Base-by-base conservation (phyloP, 495 filamentous ascomycete genomes). In the Penicillium parvum region DNA sequence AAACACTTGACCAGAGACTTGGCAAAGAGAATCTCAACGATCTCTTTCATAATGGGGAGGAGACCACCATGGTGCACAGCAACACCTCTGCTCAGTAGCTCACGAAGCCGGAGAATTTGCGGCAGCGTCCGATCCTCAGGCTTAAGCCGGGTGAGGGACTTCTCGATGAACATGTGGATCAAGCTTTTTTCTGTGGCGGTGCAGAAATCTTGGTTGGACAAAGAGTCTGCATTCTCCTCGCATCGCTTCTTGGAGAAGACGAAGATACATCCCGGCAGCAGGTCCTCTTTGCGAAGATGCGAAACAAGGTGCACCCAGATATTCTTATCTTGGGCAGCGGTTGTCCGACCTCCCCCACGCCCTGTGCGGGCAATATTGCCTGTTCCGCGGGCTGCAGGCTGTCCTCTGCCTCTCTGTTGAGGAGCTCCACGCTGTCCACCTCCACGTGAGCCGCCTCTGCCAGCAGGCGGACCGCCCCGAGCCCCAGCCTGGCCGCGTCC, bases 201-300 rank as follows among this genome's bases (percentile, higher is more conserved):
- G 61, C 82, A 90, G 58, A 90, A 96, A 65, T 98, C 94, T 43
- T 94, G 84, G 53, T 94, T 96, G 45, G 85, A 89, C 15, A 98
- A 73, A 0, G 92, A 90, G 52, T 97, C 88, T 7, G 94, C 92
- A 58, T 97, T 98, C 56, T 96, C 86, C 60, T 97, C 91, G 54
- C 94, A 97, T 40, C 92, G 75, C 63, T 87, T 95, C 72, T 97
- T 98, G 19, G 91, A 96, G 65, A 98, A 98, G 32, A 98, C 92
- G 63, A 98, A 98, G 45, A 97, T 91, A 64, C 91, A 96, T 29
- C 82, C 88, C 0, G 92, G 92, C 8, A 98, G 73, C 4, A 98
- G 73, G 28, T 79, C 87, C 45, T 88, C 78, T 56, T 95, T 94
- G 53, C 81, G 86, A 37, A 97, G 74, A 67, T 88, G 86, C 52